Conservation (phyloP, 495 filamentous ascomycete species). For the Lophiotrema nucula region DNA sequence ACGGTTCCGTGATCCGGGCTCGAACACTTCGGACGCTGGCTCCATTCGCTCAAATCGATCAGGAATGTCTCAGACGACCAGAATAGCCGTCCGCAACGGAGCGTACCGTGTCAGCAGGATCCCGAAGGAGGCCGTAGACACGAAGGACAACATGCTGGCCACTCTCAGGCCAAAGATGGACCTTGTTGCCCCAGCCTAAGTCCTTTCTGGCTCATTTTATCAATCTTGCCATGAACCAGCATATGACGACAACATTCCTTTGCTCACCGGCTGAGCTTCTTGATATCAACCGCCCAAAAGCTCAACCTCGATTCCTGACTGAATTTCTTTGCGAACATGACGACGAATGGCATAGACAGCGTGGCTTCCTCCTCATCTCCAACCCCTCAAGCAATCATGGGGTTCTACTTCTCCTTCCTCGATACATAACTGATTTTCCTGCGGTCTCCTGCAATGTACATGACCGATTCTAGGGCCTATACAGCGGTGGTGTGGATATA, state of each 20-base stretch:
- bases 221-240: slow-evolving; percentile 4
- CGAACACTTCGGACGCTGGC: slow-evolving; percentile 70
- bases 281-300: slow-evolving; percentile 6
- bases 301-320: slow-evolving; percentile 17
- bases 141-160: slow-evolving; percentile 65
- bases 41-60: slow-evolving; percentile 74
- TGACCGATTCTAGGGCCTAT: slow-evolving; percentile 16
- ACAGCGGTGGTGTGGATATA: slow-evolving; percentile 7
- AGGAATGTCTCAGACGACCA: slow-evolving; percentile 69
- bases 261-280: slow-evolving; percentile 30
- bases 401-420: neutral
- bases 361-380: slow-evolving; percentile 8
- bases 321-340: slow-evolving; percentile 27
- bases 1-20: slow-evolving; percentile 72
- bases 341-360: slow-evolving; percentile 32
- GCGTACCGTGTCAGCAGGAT: slow-evolving; percentile 88
- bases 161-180: slow-evolving; percentile 78
- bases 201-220: slow-evolving; percentile 11
- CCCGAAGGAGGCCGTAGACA: slow-evolving; percentile 78
- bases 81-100: slow-evolving; percentile 77
- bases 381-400: too few species aligned
- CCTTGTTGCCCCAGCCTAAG: slow-evolving; percentile 29
- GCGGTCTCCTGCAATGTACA: slow-evolving; percentile 10
- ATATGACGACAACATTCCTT: slow-evolving; percentile 21
- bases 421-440: slow-evolving; percentile 11